Evolutionary conservation across 371 early-diverging fungal genomes (phyloP), one percentile per base, ranked within the genome.

Genomic region (Mortierella sp.): DNA sequence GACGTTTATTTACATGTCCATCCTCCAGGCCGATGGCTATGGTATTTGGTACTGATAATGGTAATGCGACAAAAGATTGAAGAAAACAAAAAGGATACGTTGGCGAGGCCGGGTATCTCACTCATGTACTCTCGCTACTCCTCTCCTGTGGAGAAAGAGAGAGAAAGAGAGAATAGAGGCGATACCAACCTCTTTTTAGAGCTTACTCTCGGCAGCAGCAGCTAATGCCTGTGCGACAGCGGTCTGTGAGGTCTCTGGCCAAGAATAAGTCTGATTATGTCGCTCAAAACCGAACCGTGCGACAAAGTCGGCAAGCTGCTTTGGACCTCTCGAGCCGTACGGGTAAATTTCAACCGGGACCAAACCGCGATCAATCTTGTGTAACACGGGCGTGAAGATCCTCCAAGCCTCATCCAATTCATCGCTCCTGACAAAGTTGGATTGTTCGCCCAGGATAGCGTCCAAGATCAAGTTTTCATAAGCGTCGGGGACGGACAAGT

Each of bases 361-460:
- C 58, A 16, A 71, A 51, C 63, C 80, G 49, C 74, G 46, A 49
- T 97, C 97, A 71, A 97, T 93, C 81, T 90, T 79, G 82, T 96
- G 94, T 61, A 97, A 80, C 23, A 96, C 81, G 2, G 97, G 97
- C 0, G 97, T 97, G 79, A 97, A 96, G 58, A 97, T 95, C 62
- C 89, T 87, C 97, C 97, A 97, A 5, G 97, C 96, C 47, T 89
- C 93, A 48, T 94, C 93, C 48, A 97, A 81, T 83, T 97, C 97
- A 72, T 97, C 97, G 67, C 89, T 90, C 51, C 97, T 90, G 23
- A 97, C 96, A 89, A 97, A 96, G 86, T 97, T 96, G 64, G 93
- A 86, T 67, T 94, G 94, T 67, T 97, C 96, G 28, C 93, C 94
- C 46, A 89, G 84, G 31, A 97, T 78, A 16, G 91, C 91, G 64